These are phyloP conservation scores for Capronia coronata DNA, from an alignment of 2,329 filamentous ascomycete genomes.

Conservation along the genomic window DNA sequence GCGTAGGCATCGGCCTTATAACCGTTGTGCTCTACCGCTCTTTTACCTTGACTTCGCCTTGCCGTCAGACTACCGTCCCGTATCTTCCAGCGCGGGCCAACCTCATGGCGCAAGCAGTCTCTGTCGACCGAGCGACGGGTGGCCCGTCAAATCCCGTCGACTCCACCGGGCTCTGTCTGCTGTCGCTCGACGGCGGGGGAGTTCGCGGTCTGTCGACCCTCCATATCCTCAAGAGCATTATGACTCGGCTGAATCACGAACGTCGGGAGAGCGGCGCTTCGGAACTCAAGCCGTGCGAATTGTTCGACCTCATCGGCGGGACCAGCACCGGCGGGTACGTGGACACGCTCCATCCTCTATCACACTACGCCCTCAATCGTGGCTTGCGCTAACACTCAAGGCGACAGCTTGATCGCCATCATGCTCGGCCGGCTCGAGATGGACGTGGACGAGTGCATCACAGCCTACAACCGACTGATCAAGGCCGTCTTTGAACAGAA, in stretches of 20 bases:
- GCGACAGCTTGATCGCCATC: conserved; percentile 32
- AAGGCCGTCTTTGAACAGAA: conserved; percentile 29
- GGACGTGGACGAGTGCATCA: conserved; percentile 33
- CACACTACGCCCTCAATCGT: conserved; percentile 9
- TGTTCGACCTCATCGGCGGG: conserved; percentile 24
- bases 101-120: conserved; percentile 1
- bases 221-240: conserved; percentile 17
- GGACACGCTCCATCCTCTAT: too few relatives aligned
- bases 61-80: too few relatives aligned
- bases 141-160: conserved; percentile 4
- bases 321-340: conserved; percentile 26
- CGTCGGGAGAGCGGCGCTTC: conserved; percentile 1
- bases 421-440: conserved; percentile 37
- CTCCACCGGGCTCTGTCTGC: conserved; percentile 11
- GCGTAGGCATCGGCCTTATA: too few relatives aligned
- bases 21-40: too few relatives aligned
- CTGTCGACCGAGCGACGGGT: neutral
- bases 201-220: conserved; percentile 22
- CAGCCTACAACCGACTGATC: conserved; percentile 30
- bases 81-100: neutral
- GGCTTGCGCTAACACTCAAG: conserved; percentile 22
- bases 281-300: conserved; percentile 16
- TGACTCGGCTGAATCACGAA: conserved; percentile 14
- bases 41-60: too few relatives aligned
- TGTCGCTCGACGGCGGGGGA: conserved; percentile 23